A percentile compares a stretch with the other conserved stretches of the same genome.
These are phyloP conservation scores for Lentinula edodes DNA, from an alignment of 768 basidiomycete species.

Conservation along the genomic window DNA sequence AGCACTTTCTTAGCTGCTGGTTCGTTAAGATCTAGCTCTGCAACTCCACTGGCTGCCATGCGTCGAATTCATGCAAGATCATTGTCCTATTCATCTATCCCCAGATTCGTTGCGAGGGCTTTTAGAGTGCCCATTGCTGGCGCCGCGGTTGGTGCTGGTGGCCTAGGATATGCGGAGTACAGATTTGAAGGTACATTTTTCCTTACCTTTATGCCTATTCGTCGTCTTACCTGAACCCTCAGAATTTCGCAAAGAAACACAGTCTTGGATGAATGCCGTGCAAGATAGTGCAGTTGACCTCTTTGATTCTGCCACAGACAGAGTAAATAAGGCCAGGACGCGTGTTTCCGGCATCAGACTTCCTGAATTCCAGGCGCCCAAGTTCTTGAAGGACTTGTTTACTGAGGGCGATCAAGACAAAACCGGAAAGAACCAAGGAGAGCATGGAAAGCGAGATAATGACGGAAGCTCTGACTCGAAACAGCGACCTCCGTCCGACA, in stretches of 20 bases:
- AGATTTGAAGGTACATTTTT: constrained; percentile 76
- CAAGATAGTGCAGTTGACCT: constrained; percentile 68
- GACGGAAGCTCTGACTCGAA: constrained; percentile 29
- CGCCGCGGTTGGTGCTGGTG: constrained; percentile 85
- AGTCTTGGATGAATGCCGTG: constrained; percentile 57
- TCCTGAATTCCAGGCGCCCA: constrained; percentile 47
- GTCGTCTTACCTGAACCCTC: not conserved
- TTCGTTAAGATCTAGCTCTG: constrained; percentile 46
- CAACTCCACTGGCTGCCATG: constrained; percentile 35
- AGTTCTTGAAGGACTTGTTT: constrained; percentile 63
- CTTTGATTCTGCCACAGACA: constrained; percentile 67
- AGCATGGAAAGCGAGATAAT: constrained; percentile 21
- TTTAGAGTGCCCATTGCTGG: constrained; percentile 87
- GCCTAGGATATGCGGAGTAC: constrained; percentile 92
- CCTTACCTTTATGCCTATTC: not conserved
- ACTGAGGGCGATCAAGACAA: constrained; percentile 15
- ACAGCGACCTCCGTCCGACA: constrained; percentile 49
- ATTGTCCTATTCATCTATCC: constrained; percentile 83
- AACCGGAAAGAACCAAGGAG: constrained; percentile 21
- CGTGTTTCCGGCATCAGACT: constrained; percentile 59
- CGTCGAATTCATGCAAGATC: constrained; percentile 71
- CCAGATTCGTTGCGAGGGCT: constrained; percentile 81
- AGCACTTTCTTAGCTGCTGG: constrained; percentile 51
- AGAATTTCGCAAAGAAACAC: constrained; percentile 72
- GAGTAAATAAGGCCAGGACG: constrained; percentile 53